phyloP scores from a whole-genome alignment of 345 rosid species.

The Acer negundo region DNA sequence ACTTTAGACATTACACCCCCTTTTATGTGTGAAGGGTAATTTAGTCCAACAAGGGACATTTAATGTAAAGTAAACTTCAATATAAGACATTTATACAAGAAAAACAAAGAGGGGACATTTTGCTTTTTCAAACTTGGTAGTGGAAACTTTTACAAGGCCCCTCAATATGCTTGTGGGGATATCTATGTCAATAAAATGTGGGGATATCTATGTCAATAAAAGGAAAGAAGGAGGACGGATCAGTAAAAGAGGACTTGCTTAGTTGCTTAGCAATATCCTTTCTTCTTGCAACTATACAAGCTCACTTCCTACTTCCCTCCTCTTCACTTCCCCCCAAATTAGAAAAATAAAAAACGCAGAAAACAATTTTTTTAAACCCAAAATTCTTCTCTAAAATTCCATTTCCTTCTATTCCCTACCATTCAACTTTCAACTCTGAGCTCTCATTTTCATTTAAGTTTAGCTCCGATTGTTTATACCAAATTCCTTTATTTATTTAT shows the following conservation, averaged over 20 bases:
- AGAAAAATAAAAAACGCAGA: constrained; percentile 1
- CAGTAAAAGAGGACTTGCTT: neutral
- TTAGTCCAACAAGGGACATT: too few species aligned
- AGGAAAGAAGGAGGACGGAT: neutral
- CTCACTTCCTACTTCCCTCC: constrained; percentile 23
- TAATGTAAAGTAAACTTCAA: too few species aligned
- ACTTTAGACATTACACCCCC: too few species aligned
- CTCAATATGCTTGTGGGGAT: neutral
- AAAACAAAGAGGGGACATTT: too few species aligned
- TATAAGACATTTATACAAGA: too few species aligned
- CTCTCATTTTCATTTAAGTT: constrained; percentile 11
- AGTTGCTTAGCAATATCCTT: neutral
- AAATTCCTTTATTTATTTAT: neutral
- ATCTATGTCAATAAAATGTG: too few species aligned
- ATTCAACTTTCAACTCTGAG: neutral
- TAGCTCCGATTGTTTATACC: neutral
- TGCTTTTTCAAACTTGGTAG: too few species aligned
- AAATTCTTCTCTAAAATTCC: neutral
- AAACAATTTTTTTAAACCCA: neutral
- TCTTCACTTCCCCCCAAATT: neutral
- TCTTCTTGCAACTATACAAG: neutral
- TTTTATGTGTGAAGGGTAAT: too few species aligned
- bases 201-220: too few species aligned
- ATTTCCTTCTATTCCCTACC: neutral
- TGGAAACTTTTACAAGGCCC: too few species aligned